These are phyloP conservation scores for Bipolaris gigantea DNA, from an alignment of 2,329 filamentous ascomycete genomes.

Conservation along the genomic window DNA sequence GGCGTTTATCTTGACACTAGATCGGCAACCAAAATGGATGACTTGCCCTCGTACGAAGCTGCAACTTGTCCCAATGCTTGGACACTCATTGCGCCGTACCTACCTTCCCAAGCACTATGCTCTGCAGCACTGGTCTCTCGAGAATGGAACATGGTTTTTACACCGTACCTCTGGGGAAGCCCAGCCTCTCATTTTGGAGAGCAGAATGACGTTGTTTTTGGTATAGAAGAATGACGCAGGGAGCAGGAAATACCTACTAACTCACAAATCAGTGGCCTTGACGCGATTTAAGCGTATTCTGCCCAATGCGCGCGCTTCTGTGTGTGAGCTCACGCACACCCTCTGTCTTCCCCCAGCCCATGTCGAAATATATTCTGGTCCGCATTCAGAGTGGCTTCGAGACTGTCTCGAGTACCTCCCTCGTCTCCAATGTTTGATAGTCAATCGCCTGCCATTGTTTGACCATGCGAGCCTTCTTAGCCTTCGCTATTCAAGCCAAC, in stretches of 20 bases:
- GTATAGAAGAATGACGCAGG: slow-evolving; percentile 25
- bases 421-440: slow-evolving; percentile 61
- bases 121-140: slow-evolving; percentile 59
- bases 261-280: slow-evolving; percentile 52
- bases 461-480: slow-evolving; percentile 61
- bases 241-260: slow-evolving; percentile 10
- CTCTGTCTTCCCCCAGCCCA: slow-evolving; percentile 63
- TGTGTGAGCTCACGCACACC: slow-evolving; percentile 62
- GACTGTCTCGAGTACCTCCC: slow-evolving; percentile 62
- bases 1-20: background rate
- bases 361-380: slow-evolving; percentile 63
- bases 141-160: slow-evolving; percentile 61
- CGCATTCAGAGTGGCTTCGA: slow-evolving; percentile 60
- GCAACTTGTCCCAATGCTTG: slow-evolving; percentile 59
- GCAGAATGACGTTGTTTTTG: slow-evolving; percentile 63
- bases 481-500: slow-evolving; percentile 45
- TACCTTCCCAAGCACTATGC: slow-evolving; percentile 60
- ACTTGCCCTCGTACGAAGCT: slow-evolving; percentile 62
- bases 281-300: slow-evolving; percentile 62
- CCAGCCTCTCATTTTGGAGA: slow-evolving; percentile 64
- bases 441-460: slow-evolving; percentile 62
- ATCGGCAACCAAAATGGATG: slow-evolving; percentile 51
- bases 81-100: slow-evolving; percentile 59
- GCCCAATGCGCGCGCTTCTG: slow-evolving; percentile 55
- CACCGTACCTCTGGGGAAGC: slow-evolving; percentile 63